Evolutionary conservation across 1,139 yeast genomes (phyloP), one percentile per base, ranked within the genome.

Genomic region (Komagataea norvegica): DNA sequence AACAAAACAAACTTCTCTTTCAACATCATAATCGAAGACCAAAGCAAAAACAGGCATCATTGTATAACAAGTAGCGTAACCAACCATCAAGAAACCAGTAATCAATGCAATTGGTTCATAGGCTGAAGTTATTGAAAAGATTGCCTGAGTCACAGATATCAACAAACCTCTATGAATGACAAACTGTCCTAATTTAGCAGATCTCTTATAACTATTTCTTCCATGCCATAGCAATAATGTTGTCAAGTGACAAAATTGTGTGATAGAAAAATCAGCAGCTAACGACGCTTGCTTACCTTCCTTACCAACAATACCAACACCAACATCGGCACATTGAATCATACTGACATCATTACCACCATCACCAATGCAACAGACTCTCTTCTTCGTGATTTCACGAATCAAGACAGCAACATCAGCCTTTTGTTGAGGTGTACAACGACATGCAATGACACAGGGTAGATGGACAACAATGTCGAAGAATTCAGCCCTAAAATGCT

Each of bases 311-410:
- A 93, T 91, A 38, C 99, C 99, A 28, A 93, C 95, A 41, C 99
- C 99, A 9, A 93, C 96, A 64, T 93, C 96, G 0, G 99, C 98
- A 51, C 94, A 85, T 62, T 91, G 98, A 51, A 93, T 93, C 99
- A 93, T 93, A 53, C 95, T 85, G 26, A 93, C 99, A 61, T 93
- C 99, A 55, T 93, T 93, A 51, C 99, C 99, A 49, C 99, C 99
- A 61, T 93, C 99, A 36, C 99, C 99, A 52, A 93, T 93, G 58
- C 98, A 91, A 51, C 97, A 89, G 3, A 89, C 96, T 37, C 98
- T 68, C 55, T 86, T 87, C 6, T 87, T 85, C 0, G 98, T 91
- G 25, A 75, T 64, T 43, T 75, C 75, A 49, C 89, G 74, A 47
- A 93, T 93, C 47, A 81, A 66, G 17, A 74, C 56, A 0, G 98